Evolutionary conservation across 352 stramenopile species (phyloP).

Genomic region (Pythium apleroticum): DNA sequence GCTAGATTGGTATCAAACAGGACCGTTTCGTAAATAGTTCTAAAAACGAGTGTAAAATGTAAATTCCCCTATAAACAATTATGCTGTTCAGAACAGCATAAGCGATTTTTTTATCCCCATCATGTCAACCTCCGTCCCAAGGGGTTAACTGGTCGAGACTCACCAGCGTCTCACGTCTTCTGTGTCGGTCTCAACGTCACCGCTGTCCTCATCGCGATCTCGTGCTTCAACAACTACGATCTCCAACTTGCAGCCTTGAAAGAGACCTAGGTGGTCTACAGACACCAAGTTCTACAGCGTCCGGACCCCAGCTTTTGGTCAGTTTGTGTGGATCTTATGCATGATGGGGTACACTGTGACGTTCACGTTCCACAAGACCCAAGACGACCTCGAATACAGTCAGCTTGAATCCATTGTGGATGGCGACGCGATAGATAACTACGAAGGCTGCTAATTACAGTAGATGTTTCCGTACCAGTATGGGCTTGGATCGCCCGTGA

Average conservation of each 20-base stretch:
- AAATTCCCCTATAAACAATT: neutral
- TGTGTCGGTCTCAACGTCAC: too few species aligned
- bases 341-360: neutral
- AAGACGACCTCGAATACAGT: neutral
- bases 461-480: neutral
- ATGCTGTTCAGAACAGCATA: too few species aligned
- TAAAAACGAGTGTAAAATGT: slow-evolving; percentile 10
- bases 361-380: neutral
- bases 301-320: neutral
- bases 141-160: too few species aligned
- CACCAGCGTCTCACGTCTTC: too few species aligned
- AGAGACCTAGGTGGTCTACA: neutral
- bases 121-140: too few species aligned
- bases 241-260: too few species aligned
- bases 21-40: slow-evolving; percentile 8
- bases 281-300: neutral
- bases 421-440: slow-evolving; percentile 1
- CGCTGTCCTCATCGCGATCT: too few species aligned
- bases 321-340: neutral
- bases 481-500: neutral
- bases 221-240: too few species aligned
- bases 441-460: neutral
- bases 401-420: neutral
- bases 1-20: neutral
- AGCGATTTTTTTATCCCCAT: too few species aligned